These are phyloP conservation scores for Talaromyces verruculosus DNA, from an alignment of 2,329 filamentous ascomycete genomes.

Conservation along the genomic window DNA sequence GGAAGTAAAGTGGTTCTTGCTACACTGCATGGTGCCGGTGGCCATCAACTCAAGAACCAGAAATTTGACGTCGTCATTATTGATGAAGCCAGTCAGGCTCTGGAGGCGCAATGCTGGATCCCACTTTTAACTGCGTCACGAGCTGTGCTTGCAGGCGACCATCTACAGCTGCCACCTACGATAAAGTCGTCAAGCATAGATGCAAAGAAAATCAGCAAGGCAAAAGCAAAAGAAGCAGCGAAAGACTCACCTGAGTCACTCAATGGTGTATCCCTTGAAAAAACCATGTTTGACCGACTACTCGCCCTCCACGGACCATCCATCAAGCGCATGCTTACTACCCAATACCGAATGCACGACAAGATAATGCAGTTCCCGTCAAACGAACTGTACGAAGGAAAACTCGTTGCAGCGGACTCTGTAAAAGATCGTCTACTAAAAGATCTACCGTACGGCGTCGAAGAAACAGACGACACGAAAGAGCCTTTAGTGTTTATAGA, in stretches of 20 bases:
- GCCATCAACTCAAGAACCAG: conserved; percentile 75
- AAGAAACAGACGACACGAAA: conserved; percentile 78
- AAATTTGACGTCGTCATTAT: conserved; percentile 92
- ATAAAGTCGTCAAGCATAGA: conserved; percentile 67
- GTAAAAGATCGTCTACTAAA: conserved; percentile 74
- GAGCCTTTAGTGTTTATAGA: conserved; percentile 93
- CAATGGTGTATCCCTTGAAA: conserved; percentile 68
- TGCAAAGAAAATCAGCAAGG: conserved; percentile 38
- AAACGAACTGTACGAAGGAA: conserved; percentile 78
- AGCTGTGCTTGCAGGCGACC: conserved; percentile 88
- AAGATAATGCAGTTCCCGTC: conserved; percentile 94
- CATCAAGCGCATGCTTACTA: conserved; percentile 94
- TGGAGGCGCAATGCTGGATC: conserved; percentile 98
- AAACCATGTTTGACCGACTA: conserved; percentile 89
- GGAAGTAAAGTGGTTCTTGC: conserved; percentile 85
- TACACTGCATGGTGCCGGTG: conserved; percentile 88
- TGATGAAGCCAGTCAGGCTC: conserved; percentile 91
- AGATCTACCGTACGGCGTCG: conserved; percentile 73
- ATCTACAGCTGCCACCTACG: conserved; percentile 89
- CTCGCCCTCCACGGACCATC: conserved; percentile 74
- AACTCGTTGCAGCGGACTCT: conserved; percentile 74
- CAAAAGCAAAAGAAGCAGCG: conserved; percentile 43
- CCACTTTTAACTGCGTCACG: conserved; percentile 76
- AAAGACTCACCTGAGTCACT: conserved; percentile 31
- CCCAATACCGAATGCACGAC: conserved; percentile 97